phyloP scores from a whole-genome alignment of 768 basidiomycete genomes.

The Mycena vitilis region DNA sequence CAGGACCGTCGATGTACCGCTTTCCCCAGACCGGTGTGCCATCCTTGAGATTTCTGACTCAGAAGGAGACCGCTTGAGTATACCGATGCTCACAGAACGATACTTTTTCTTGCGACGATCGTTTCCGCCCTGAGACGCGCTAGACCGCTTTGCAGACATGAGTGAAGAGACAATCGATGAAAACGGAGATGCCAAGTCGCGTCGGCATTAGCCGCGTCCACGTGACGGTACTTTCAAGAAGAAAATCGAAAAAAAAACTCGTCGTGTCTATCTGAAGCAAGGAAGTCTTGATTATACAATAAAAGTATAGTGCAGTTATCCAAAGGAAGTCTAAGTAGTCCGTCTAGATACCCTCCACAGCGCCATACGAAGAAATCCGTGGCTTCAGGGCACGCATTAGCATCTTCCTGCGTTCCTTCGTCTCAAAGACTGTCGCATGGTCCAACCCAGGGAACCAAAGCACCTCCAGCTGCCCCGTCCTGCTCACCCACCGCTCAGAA shows the following conservation, averaged over 20 bases:
- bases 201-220: no score
- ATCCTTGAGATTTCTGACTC: conserved; percentile 19
- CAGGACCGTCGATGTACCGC: conserved; percentile 79
- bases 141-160: conserved; percentile 32
- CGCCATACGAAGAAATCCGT: conserved; percentile 21
- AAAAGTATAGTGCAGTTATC: background rate
- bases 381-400: conserved; percentile 45
- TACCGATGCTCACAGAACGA: conserved; percentile 20
- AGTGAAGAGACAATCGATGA: conserved; percentile 14
- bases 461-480: conserved; percentile 45
- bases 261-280: no score
- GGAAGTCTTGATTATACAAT: background rate
- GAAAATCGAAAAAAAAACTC: no score
- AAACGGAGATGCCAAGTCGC: background rate
- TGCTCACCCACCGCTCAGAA: conserved; percentile 41
- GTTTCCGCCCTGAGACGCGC: conserved; percentile 29
- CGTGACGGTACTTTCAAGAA: no score
- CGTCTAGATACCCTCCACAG: conserved; percentile 10
- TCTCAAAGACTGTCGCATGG: conserved; percentile 57
- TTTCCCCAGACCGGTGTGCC: conserved; percentile 60
- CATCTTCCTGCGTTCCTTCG: conserved; percentile 40
- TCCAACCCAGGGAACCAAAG: conserved; percentile 51
- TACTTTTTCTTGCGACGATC: conserved; percentile 38
- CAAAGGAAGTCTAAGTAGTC: background rate
- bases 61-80: background rate